These are phyloP conservation scores for Fraxinus ornus DNA, from an alignment of 305 asterid genomes.

Conservation along the genomic window DNA sequence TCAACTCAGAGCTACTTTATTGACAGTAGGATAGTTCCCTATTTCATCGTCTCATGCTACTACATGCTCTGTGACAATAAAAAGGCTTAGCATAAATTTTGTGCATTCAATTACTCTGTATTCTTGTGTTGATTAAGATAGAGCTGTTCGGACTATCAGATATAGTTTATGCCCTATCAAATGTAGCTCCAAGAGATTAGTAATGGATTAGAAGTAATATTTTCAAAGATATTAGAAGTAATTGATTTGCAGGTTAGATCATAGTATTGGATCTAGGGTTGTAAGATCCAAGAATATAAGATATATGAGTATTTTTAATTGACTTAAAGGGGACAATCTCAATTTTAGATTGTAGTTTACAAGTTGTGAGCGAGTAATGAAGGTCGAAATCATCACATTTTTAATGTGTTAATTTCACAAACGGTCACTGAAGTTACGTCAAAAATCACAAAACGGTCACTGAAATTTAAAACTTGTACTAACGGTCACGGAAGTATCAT, in stretches of 20 bases:
- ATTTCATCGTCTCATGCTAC: neutral
- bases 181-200: neutral
- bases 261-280: neutral
- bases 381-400: neutral
- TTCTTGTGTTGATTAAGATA: neutral
- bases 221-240: neutral
- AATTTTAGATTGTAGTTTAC: neutral
- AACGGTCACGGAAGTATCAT: too few relatives aligned
- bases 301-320: neutral
- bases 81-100: conserved; percentile 19
- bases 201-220: neutral
- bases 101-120: neutral
- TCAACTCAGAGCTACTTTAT: neutral
- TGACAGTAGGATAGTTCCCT: neutral
- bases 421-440: too few relatives aligned
- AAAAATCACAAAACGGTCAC: too few relatives aligned
- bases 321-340: neutral
- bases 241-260: neutral
- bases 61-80: neutral
- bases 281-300: neutral
- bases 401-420: neutral
- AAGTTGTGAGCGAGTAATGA: neutral
- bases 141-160: neutral
- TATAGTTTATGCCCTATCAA: neutral
- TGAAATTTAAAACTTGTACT: too few relatives aligned